A percentile compares a stretch with the other conserved stretches of the same genome.
Evolutionary conservation across 805 yeast genomes (phyloP).

Genomic region (Yarrowia porcina): DNA sequence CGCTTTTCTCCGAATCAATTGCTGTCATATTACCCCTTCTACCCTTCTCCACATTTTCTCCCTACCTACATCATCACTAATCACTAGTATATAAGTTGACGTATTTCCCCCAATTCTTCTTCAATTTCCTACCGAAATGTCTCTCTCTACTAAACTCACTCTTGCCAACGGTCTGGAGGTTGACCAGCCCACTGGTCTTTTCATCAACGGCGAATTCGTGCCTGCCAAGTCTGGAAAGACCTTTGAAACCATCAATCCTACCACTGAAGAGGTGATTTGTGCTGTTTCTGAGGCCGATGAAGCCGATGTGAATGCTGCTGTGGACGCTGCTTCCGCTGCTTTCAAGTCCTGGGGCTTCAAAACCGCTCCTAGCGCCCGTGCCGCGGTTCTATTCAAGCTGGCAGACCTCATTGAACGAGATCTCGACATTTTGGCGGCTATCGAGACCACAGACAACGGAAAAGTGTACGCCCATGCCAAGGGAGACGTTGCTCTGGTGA

Average conservation of each 20-base stretch:
- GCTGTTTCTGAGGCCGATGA: slow-evolving; percentile 68
- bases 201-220: slow-evolving; percentile 78
- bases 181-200: slow-evolving; percentile 82
- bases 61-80: slow-evolving; percentile 6
- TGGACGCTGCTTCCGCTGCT: slow-evolving; percentile 79
- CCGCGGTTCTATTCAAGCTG: slow-evolving; percentile 58
- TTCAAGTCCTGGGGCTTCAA: slow-evolving; percentile 65
- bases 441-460: slow-evolving; percentile 89
- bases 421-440: slow-evolving; percentile 67
- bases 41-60: too few relatives aligned
- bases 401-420: slow-evolving; percentile 78
- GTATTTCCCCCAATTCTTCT: too few relatives aligned
- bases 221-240: slow-evolving; percentile 55
- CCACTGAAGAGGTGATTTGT: slow-evolving; percentile 54
- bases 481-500: slow-evolving; percentile 54
- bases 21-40: not conserved
- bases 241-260: slow-evolving; percentile 49
- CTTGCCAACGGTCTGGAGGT: slow-evolving; percentile 66
- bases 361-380: slow-evolving; percentile 62
- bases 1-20: not conserved
- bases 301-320: slow-evolving; percentile 78
- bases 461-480: slow-evolving; percentile 49
- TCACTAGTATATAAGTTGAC: slow-evolving; percentile 3
- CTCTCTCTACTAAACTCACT: slow-evolving; percentile 5
- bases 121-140: not conserved